Conservation (phyloP, 2,329 filamentous ascomycete genomes). For the Aspergillus sp. region DNA sequence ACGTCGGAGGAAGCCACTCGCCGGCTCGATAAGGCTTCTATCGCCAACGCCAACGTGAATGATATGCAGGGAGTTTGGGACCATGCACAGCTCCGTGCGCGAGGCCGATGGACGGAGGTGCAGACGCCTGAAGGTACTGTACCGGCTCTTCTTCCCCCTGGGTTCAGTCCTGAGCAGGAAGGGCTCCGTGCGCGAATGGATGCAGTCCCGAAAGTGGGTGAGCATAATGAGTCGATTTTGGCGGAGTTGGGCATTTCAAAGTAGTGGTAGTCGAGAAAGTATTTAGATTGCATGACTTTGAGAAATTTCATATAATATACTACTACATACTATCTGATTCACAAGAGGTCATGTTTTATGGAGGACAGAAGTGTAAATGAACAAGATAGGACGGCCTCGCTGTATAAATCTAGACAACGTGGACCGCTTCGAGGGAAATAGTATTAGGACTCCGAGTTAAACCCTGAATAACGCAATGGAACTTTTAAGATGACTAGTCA, state of each 20-base stretch:
- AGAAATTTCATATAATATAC: not conserved
- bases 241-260: constrained; percentile 40
- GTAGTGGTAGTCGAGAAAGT: not conserved
- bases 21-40: constrained; percentile 49
- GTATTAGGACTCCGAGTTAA: not conserved
- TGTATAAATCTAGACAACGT: too few species aligned
- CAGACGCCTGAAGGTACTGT: constrained; percentile 49
- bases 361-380: too few species aligned
- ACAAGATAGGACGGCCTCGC: too few species aligned
- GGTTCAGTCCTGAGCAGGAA: constrained; percentile 30
- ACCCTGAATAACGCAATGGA: not conserved
- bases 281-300: not conserved
- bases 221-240: constrained; percentile 52
- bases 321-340: too few species aligned
- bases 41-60: constrained; percentile 58
- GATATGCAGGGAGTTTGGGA: constrained; percentile 57
- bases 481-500: not conserved
- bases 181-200: constrained; percentile 28
- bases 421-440: not conserved
- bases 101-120: constrained; percentile 54
- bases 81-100: constrained; percentile 53
- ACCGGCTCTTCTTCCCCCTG: constrained; percentile 53
- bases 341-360: too few species aligned
- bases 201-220: constrained; percentile 49
- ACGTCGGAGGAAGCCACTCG: constrained; percentile 43